Percentiles rank a stretch among this genome's conserved stretches.
Evolutionary conservation across 257 asterid genomes (phyloP).

Genomic region (Echium plantagineum): DNA sequence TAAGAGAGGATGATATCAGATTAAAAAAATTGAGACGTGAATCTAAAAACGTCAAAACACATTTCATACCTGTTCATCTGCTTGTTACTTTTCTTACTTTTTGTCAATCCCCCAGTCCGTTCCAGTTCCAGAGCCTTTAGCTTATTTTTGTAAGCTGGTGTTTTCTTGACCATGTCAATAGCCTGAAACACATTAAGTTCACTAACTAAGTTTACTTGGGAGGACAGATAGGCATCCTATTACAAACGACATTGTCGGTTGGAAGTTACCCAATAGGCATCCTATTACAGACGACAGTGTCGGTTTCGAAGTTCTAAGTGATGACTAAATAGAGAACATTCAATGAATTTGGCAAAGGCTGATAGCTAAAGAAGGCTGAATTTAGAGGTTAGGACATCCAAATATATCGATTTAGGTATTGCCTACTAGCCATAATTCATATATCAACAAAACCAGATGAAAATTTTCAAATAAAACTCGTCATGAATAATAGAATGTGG

Average conservation of each 20-base stretch:
- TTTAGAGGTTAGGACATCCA: too few species aligned
- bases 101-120: constrained; percentile 76
- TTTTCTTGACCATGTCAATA: constrained; percentile 88
- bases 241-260: too few species aligned
- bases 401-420: too few species aligned
- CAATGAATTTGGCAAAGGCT: neutral
- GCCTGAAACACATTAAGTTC: constrained; percentile 38
- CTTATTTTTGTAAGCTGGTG: constrained; percentile 92
- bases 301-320: too few species aligned
- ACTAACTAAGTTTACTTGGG: neutral
- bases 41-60: constrained; percentile 3
- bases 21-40: neutral
- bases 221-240: neutral
- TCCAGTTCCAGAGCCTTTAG: constrained; percentile 86
- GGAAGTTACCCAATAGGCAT: too few species aligned
- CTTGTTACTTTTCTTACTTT: constrained; percentile 70
- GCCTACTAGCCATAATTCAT: too few species aligned
- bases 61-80: constrained; percentile 60
- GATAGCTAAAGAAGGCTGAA: too few species aligned
- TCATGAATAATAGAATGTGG: too few species aligned
- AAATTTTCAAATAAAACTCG: too few species aligned
- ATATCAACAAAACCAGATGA: too few species aligned
- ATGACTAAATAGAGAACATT: too few species aligned
- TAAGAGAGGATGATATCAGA: neutral
- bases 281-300: too few species aligned